A percentile compares a stretch with the other conserved stretches of the same genome.
Evolutionary conservation across 2,329 filamentous ascomycete genomes (phyloP).

Genomic region (Cucurbitaria berberidis): DNA sequence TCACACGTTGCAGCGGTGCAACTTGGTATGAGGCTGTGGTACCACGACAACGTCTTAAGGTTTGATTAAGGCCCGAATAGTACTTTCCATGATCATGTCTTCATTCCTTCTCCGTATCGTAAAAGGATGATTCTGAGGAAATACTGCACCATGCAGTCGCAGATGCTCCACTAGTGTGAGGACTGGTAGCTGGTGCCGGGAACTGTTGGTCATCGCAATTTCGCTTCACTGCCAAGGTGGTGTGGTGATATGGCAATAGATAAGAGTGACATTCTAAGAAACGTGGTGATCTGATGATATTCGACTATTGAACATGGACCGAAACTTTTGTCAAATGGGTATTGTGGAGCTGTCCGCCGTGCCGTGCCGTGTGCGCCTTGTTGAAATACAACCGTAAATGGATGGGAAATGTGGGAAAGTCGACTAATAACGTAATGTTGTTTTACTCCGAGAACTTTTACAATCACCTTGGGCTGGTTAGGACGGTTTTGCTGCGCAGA

Average conservation of each 20-base stretch:
- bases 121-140: neutral
- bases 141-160: neutral
- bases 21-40: slow-evolving; percentile 12
- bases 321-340: slow-evolving; percentile 39
- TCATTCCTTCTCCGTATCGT: neutral
- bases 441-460: slow-evolving; percentile 32
- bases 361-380: slow-evolving; percentile 41
- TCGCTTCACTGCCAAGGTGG: slow-evolving; percentile 14
- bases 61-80: slow-evolving; percentile 1
- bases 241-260: slow-evolving; percentile 4
- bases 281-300: slow-evolving; percentile 31
- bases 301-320: slow-evolving; percentile 28
- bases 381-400: slow-evolving; percentile 22
- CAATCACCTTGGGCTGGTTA: slow-evolving; percentile 41
- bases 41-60: slow-evolving; percentile 2
- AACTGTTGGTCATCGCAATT: slow-evolving; percentile 7
- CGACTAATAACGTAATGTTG: slow-evolving; percentile 12
- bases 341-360: slow-evolving; percentile 37
- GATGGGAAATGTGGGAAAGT: slow-evolving; percentile 12
- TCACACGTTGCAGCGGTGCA: neutral
- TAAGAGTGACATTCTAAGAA: slow-evolving; percentile 4
- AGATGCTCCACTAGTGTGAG: neutral
- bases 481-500: slow-evolving; percentile 1
- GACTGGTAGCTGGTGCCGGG: neutral
- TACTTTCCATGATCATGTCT: neutral